Percentiles rank a stretch among this genome's conserved stretches.
Evolutionary conservation across 805 yeast species (phyloP).

Genomic region (Myxozyma udenii): DNA sequence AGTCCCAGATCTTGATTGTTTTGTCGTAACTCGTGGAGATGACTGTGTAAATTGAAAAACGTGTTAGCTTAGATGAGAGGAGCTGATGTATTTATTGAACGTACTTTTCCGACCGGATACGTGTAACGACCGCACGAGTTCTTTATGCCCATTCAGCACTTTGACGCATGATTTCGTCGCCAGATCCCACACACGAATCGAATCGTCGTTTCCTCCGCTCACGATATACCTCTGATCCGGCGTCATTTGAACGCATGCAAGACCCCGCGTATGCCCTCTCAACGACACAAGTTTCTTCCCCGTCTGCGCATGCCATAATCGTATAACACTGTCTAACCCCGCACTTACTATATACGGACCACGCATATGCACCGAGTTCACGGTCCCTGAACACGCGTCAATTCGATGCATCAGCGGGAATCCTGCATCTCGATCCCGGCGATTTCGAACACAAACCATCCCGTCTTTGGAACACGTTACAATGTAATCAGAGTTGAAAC

Average conservation of each 20-base stretch:
- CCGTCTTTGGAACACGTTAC: conserved; percentile 40
- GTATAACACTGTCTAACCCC: conserved; percentile 72
- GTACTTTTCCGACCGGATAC: conserved; percentile 29
- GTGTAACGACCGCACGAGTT: conserved; percentile 63
- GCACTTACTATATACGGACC: conserved; percentile 36
- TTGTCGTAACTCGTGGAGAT: conserved; percentile 41
- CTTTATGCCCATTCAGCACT: conserved; percentile 52
- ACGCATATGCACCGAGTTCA: conserved; percentile 37
- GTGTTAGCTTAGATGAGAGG: not conserved
- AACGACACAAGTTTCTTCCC: conserved; percentile 67
- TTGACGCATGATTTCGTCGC: not conserved
- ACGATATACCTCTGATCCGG: conserved; percentile 65
- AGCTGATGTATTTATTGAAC: not conserved
- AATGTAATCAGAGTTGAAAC: conserved; percentile 32
- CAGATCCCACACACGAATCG: conserved; percentile 70
- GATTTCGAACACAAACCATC: conserved; percentile 36
- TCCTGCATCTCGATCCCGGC: conserved; percentile 14
- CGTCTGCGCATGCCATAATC: conserved; percentile 74
- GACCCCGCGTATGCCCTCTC: conserved; percentile 78
- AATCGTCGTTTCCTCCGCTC: conserved; percentile 83
- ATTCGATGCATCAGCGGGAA: conserved; percentile 28
- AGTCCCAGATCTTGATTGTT: conserved; percentile 40
- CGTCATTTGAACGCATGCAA: conserved; percentile 78
- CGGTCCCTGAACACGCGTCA: conserved; percentile 38
- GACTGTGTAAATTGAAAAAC: conserved; percentile 19